Conservation (phyloP, 192 early-diverging fungal species). For the Podila clonocystis region DNA sequence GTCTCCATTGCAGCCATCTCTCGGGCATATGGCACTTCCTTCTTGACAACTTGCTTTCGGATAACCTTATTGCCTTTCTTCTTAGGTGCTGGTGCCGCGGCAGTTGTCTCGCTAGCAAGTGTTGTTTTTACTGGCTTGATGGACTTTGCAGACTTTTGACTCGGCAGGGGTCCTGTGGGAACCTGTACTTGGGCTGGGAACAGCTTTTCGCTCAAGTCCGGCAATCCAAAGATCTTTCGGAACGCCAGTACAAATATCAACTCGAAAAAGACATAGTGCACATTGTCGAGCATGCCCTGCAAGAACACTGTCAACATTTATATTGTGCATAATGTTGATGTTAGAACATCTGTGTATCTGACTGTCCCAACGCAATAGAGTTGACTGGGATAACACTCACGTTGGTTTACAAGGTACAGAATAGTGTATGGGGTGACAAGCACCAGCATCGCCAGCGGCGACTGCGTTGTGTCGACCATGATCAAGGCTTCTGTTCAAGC, state of each 20-base stretch:
- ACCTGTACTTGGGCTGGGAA: conserved; percentile 29
- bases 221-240: conserved; percentile 41
- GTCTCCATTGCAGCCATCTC: conserved; percentile 34
- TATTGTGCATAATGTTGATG: too few species aligned
- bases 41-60: conserved; percentile 1
- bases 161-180: background rate
- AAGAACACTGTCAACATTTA: conserved; percentile 26
- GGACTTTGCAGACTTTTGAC: conserved; percentile 2
- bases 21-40: conserved; percentile 27
- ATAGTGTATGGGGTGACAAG: conserved; percentile 47
- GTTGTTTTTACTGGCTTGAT: conserved; percentile 14
- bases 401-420: conserved; percentile 43
- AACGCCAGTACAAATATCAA: conserved; percentile 52
- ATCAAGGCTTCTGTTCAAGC: background rate
- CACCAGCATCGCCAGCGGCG: conserved; percentile 51
- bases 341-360: background rate
- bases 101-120: background rate
- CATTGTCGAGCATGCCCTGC: conserved; percentile 34
- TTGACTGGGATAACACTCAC: conserved; percentile 1
- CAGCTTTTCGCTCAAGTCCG: conserved; percentile 35
- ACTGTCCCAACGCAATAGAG: background rate
- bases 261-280: conserved; percentile 53
- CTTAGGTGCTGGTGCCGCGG: background rate
- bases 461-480: conserved; percentile 31
- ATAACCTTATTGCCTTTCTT: conserved; percentile 5